Evolutionary conservation across 306 rosid species (phyloP).

Genomic region (Cucurbita moschata): DNA sequence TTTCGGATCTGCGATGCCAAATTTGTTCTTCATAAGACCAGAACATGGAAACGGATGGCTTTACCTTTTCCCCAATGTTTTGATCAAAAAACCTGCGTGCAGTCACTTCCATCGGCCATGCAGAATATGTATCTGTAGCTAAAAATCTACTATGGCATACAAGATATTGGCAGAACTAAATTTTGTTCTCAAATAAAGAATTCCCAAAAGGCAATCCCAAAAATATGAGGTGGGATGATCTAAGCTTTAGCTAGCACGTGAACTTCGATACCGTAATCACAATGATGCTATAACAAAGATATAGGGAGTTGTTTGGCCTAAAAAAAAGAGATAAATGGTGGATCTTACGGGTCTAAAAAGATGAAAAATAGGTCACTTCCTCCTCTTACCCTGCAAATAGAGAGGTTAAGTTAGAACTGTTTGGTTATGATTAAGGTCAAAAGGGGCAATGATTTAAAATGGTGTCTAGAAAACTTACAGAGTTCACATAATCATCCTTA

Average conservation of each 20-base stretch:
- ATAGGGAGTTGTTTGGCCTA: not conserved
- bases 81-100: not conserved
- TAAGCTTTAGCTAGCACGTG: not conserved
- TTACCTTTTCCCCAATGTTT: not conserved
- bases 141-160: not conserved
- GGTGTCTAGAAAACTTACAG: constrained; percentile 27
- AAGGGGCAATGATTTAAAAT: not conserved
- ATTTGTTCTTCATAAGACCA: not conserved
- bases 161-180: not conserved
- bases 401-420: constrained; percentile 7
- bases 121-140: not conserved
- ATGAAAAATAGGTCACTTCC: constrained; percentile 25
- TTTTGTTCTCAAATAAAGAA: not conserved
- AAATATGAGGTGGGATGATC: not conserved
- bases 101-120: not conserved
- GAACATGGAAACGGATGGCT: not conserved
- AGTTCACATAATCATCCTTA: constrained; percentile 57
- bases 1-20: not conserved
- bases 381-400: constrained; percentile 61
- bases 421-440: not conserved
- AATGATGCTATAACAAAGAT: not conserved
- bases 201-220: not conserved
- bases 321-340: not conserved
- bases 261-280: not conserved
- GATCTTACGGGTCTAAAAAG: not conserved